phyloP scores from a whole-genome alignment of 306 rosid genomes.

The Spatholobus suberectus region DNA sequence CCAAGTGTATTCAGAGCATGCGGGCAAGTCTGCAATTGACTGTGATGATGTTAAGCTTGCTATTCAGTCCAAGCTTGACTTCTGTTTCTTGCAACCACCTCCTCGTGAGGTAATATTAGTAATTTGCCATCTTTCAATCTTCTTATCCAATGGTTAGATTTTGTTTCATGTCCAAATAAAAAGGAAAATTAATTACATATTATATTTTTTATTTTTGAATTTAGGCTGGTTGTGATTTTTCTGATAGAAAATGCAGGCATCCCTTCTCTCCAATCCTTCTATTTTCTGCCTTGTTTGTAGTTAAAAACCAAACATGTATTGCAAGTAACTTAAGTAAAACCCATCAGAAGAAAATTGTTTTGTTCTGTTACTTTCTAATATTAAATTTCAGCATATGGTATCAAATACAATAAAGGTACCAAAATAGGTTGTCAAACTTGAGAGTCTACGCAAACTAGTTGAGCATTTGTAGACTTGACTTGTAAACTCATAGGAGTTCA shows the following conservation, averaged over 20 bases:
- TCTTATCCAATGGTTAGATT: not conserved
- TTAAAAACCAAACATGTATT: not conserved
- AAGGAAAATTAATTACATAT: not conserved
- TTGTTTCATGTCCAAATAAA: not conserved
- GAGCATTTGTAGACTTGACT: not conserved
- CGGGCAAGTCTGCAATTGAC: constrained; percentile 76
- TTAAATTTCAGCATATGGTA: not conserved
- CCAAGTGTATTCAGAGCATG: constrained; percentile 93
- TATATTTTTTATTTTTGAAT: constrained; percentile 3
- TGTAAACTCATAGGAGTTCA: not conserved
- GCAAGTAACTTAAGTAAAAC: not conserved
- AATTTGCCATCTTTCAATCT: not conserved
- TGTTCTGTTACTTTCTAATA: not conserved
- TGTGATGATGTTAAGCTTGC: constrained; percentile 93
- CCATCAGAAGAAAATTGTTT: not conserved
- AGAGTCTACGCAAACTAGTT: not conserved
- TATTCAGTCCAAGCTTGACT: constrained; percentile 86
- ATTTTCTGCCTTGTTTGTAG: not conserved
- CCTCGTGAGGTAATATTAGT: constrained; percentile 84
- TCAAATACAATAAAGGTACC: not conserved
- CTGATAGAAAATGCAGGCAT: not conserved
- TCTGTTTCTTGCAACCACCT: constrained; percentile 94
- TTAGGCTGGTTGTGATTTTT: not conserved
- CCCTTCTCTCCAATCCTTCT: not conserved
- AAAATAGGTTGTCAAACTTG: not conserved